Evolutionary conservation across 179 eudicot species (phyloP).

Genomic region (Dionaea muscipula): DNA sequence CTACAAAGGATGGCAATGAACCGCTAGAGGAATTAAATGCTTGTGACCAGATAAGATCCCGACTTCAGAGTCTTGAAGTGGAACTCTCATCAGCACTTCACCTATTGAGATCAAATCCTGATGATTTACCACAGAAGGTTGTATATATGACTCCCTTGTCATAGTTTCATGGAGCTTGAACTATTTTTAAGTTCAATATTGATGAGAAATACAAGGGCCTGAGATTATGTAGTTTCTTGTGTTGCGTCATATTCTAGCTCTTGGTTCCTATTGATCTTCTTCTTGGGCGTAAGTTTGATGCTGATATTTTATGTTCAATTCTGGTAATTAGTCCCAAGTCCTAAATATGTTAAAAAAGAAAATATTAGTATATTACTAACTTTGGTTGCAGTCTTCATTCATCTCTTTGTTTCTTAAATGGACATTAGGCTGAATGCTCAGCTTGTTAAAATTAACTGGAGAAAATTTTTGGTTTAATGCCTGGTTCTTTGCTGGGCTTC

Average conservation of each 20-base stretch:
- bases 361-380: too few relatives aligned
- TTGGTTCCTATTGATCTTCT: too few relatives aligned
- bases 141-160: background rate
- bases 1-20: constrained; percentile 16
- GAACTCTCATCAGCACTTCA: constrained; percentile 56
- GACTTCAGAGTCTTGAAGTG: constrained; percentile 52
- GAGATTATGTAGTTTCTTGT: background rate
- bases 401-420: too few relatives aligned
- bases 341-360: too few relatives aligned
- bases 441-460: background rate
- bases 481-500: too few relatives aligned
- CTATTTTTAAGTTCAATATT: background rate
- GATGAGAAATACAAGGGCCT: background rate
- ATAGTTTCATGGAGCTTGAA: background rate
- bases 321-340: too few relatives aligned
- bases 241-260: too few relatives aligned
- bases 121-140: constrained; percentile 31
- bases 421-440: background rate
- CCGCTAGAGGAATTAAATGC: constrained; percentile 14
- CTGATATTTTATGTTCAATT: too few relatives aligned
- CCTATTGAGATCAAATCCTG: constrained; percentile 38
- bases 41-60: constrained; percentile 29
- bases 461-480: too few relatives aligned
- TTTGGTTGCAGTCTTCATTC: too few relatives aligned
- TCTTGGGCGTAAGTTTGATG: too few relatives aligned